Percentiles rank a stretch among this genome's conserved stretches.
Conservation (phyloP, 352 stramenopile species). For the Phytophthora vignae region DNA sequence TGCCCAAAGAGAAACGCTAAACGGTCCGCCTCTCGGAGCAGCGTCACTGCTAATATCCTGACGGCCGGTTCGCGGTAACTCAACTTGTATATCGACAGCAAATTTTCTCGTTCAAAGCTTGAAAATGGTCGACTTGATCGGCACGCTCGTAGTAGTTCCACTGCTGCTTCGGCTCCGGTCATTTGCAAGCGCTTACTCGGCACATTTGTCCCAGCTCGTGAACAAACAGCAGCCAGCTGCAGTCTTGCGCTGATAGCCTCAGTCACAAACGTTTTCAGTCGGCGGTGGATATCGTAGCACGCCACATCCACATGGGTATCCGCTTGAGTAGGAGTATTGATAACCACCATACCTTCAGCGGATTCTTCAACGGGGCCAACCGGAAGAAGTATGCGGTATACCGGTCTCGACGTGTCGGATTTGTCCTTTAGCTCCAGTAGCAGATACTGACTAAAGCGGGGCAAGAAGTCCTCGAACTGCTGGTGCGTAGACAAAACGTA, state of each 20-base stretch:
- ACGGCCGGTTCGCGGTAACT: conserved; percentile 52
- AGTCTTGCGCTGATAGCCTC: conserved; percentile 49
- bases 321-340: conserved; percentile 18
- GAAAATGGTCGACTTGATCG: conserved; percentile 45
- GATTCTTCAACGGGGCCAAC: conserved; percentile 34
- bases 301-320: conserved; percentile 23
- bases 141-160: conserved; percentile 53
- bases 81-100: conserved; percentile 40
- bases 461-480: conserved; percentile 51
- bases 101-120: conserved; percentile 22
- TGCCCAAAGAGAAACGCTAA: conserved; percentile 33
- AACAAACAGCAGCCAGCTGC: conserved; percentile 51
- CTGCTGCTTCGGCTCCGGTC: conserved; percentile 54
- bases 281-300: conserved; percentile 46
- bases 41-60: conserved; percentile 40
- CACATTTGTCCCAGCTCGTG: conserved; percentile 32
- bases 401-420: conserved; percentile 21
- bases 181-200: conserved; percentile 47
- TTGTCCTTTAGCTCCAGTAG: conserved; percentile 29
- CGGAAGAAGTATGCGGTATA: conserved; percentile 45
- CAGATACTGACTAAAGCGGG: conserved; percentile 50
- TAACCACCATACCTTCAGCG: conserved; percentile 29
- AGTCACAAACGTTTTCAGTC: conserved; percentile 40
- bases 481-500: conserved; percentile 47
- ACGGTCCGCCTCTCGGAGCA: conserved; percentile 35